Percentiles rank a stretch among this genome's conserved stretches.
phyloP scores from a whole-genome alignment of 2,329 filamentous ascomycete genomes.

The Aspergillus sp. region DNA sequence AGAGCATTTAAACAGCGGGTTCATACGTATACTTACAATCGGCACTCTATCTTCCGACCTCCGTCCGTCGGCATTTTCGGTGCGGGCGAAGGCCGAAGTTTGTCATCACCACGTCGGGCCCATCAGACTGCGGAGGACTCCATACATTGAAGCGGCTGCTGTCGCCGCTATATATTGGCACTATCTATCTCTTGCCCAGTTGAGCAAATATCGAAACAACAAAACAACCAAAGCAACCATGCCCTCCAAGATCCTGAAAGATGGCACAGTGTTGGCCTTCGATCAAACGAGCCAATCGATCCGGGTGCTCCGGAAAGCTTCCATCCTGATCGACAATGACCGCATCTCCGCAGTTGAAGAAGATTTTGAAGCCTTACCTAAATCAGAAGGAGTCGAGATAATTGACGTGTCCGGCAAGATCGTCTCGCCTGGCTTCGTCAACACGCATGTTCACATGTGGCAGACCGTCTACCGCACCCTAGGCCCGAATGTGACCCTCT shows the following conservation, averaged over 20 bases:
- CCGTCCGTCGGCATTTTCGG: neutral
- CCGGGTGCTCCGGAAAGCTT: neutral
- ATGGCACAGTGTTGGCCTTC: constrained; percentile 4
- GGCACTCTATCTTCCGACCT: neutral
- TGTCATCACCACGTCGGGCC: neutral
- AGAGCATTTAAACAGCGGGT: too few species aligned
- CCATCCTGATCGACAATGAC: constrained; percentile 6
- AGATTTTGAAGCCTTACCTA: neutral
- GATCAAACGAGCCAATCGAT: neutral
- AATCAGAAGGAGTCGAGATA: neutral
- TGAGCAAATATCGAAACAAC: neutral
- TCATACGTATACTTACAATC: neutral
- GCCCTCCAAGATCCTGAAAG: constrained; percentile 5
- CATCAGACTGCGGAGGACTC: too few species aligned
- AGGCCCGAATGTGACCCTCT: constrained; percentile 55
- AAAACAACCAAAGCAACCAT: neutral
- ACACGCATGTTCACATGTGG: constrained; percentile 62
- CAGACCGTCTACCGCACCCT: constrained; percentile 61
- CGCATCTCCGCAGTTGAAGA: constrained; percentile 1
- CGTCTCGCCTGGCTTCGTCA: constrained; percentile 57
- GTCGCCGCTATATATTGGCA: neutral
- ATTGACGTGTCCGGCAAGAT: constrained; percentile 12
- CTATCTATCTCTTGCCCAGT: neutral
- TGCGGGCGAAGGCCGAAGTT: neutral
- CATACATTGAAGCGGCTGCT: neutral